These are phyloP conservation scores for Hyphodiscus sp. DNA, from an alignment of 2,329 filamentous ascomycete species.

Conservation along the genomic window DNA sequence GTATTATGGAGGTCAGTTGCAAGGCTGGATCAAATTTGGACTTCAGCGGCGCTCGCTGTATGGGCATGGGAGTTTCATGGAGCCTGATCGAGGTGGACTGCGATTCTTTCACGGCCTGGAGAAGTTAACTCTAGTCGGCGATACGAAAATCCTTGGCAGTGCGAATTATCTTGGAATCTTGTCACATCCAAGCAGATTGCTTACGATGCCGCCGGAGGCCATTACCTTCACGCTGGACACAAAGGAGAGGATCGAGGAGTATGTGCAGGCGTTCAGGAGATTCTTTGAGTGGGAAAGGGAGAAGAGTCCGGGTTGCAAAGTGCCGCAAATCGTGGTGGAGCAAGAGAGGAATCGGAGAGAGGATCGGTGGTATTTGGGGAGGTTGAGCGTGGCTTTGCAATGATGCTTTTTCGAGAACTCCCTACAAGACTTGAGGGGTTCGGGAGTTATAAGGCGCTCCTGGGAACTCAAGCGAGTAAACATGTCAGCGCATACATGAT, in stretches of 20 bases:
- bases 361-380: background rate
- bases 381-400: background rate
- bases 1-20: background rate
- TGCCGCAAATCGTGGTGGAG: background rate
- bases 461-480: too few relatives aligned
- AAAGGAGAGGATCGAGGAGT: background rate
- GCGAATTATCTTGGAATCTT: background rate
- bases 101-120: background rate
- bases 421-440: too few relatives aligned
- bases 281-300: background rate
- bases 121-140: background rate
- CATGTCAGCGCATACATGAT: too few relatives aligned
- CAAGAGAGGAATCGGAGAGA: background rate
- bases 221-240: background rate
- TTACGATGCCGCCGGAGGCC: background rate
- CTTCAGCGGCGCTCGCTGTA: background rate
- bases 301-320: background rate
- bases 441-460: too few relatives aligned
- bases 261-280: background rate
- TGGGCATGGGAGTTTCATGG: background rate
- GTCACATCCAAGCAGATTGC: background rate
- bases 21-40: background rate
- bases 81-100: background rate
- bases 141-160: background rate
- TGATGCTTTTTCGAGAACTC: background rate